Evolutionary conservation across 169 alveolate genomes (phyloP).

Genomic region (Toxoplasma gondii): DNA sequence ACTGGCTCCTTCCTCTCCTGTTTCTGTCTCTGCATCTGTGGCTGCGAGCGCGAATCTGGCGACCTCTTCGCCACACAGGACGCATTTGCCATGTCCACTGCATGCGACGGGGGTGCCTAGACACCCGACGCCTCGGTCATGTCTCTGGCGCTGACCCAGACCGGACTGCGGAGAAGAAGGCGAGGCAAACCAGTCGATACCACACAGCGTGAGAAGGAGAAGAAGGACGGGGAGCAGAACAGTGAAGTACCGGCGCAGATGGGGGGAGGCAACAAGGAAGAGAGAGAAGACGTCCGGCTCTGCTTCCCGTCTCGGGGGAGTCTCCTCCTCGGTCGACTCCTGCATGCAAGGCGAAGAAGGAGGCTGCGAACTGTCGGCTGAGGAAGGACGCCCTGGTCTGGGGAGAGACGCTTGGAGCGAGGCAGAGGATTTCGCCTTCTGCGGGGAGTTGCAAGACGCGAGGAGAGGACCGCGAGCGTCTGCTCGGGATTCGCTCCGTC

Average conservation of each 20-base stretch:
- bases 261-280: slow-evolving; percentile 3
- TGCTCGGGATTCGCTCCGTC: too few species aligned
- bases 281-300: not conserved
- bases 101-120: slow-evolving; percentile 27
- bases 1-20: not conserved
- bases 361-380: not conserved
- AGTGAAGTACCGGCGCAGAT: not conserved
- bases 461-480: not conserved
- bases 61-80: not conserved
- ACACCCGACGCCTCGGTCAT: not conserved
- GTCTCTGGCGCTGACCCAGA: not conserved
- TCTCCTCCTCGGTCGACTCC: not conserved
- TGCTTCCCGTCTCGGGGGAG: not conserved
- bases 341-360: not conserved
- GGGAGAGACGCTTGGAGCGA: not conserved
- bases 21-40: not conserved
- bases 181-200: slow-evolving; percentile 2
- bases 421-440: not conserved
- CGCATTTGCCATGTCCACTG: slow-evolving; percentile 19
- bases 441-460: not conserved
- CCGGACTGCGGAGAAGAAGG: not conserved
- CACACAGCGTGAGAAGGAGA: not conserved
- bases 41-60: too few species aligned
- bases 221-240: not conserved
- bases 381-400: not conserved